Percentiles rank a stretch among this genome's conserved stretches.
Conservation (phyloP, 176 grass and related monocot genomes). For the Echinochloa phyllopogon region DNA sequence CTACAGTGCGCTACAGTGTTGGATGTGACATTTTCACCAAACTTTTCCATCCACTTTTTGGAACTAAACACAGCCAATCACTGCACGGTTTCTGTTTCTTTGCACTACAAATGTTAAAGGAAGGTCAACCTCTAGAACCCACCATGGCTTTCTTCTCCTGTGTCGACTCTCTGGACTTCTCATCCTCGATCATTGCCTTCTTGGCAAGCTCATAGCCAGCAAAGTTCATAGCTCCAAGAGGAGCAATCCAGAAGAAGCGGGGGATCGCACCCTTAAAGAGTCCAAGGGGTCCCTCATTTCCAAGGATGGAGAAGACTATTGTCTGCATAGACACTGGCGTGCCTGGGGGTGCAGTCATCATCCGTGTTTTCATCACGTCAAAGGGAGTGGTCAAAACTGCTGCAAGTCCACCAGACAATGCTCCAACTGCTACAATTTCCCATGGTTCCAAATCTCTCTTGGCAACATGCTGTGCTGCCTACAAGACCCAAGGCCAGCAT, state of each 20-base stretch:
- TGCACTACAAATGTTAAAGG: conserved; percentile 23
- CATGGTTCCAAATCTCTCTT: conserved; percentile 85
- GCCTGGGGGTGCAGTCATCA: conserved; percentile 93
- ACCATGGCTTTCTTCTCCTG: conserved; percentile 38
- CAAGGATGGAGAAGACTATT: conserved; percentile 89
- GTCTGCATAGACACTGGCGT: conserved; percentile 85
- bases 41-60: too few species aligned
- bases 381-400: conserved; percentile 93
- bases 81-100: conserved; percentile 13
- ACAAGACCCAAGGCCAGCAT: conserved; percentile 19
- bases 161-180: conserved; percentile 25
- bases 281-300: conserved; percentile 76
- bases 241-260: conserved; percentile 95
- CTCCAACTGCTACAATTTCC: conserved; percentile 84
- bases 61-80: too few species aligned
- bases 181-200: conserved; percentile 77
- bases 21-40: too few species aligned
- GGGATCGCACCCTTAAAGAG: conserved; percentile 94
- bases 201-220: conserved; percentile 94
- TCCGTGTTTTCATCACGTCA: conserved; percentile 94
- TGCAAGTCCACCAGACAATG: conserved; percentile 85
- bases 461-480: conserved; percentile 75
- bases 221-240: conserved; percentile 97
- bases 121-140: conserved; percentile 32
- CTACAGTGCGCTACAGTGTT: too few species aligned